Evolutionary conservation across 2,329 filamentous ascomycete species (phyloP).

Genomic region (Diaporthe sp.): DNA sequence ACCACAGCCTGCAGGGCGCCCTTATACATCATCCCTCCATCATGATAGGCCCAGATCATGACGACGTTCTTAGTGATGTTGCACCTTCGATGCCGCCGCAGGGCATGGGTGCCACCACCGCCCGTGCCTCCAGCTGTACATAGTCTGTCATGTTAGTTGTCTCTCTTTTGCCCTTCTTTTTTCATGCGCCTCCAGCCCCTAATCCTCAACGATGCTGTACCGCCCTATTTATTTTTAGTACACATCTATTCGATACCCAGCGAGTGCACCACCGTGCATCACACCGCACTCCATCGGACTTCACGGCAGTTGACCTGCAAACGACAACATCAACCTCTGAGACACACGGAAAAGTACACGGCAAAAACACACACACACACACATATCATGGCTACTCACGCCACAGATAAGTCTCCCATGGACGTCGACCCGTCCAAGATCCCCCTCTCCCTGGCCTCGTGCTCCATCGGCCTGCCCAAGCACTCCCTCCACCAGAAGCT

Average conservation of each 20-base stretch:
- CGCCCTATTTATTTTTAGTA: background rate
- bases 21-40: slow-evolving; percentile 11
- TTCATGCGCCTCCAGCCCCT: background rate
- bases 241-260: background rate
- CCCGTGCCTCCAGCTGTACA: background rate
- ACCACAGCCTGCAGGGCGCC: background rate
- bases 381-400: background rate
- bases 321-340: no score
- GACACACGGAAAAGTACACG: background rate
- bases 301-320: background rate
- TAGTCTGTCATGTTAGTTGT: no score
- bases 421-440: slow-evolving; percentile 46
- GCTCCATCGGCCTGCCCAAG: slow-evolving; percentile 60
- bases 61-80: background rate
- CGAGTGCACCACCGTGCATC: background rate
- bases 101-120: background rate
- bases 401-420: background rate
- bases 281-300: background rate
- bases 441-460: slow-evolving; percentile 68
- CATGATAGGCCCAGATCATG: background rate
- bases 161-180: background rate
- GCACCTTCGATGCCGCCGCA: background rate
- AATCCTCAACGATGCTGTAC: background rate
- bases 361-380: background rate
- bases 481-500: slow-evolving; percentile 73